These are phyloP conservation scores for Claviceps sp. DNA, from an alignment of 2,329 filamentous ascomycete genomes.

Conservation along the genomic window DNA sequence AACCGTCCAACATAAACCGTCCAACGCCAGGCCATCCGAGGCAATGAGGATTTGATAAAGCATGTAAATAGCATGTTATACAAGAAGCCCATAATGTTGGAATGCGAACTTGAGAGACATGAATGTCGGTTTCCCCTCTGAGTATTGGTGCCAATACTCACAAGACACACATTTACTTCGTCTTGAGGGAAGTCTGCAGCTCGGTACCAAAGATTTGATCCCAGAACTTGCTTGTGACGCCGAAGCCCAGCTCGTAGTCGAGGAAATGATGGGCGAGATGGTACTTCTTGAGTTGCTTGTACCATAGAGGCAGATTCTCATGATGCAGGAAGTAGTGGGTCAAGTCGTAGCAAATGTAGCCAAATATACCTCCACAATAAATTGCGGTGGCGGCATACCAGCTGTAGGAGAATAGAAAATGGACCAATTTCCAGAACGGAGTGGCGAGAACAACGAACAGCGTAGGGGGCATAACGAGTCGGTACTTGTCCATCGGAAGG, in stretches of 20 bases:
- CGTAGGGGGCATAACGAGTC: conserved; percentile 91
- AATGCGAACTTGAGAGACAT: neutral
- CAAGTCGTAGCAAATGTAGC: conserved; percentile 91
- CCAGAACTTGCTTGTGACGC: conserved; percentile 95
- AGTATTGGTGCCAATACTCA: too few relatives aligned
- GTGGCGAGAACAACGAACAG: conserved; percentile 72
- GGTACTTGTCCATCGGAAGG: conserved; percentile 96
- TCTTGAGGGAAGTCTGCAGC: conserved; percentile 33
- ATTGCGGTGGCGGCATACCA: conserved; percentile 71
- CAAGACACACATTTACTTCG: conserved; percentile 12
- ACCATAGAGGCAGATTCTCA: conserved; percentile 79
- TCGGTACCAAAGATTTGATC: conserved; percentile 85
- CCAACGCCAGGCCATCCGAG: conserved; percentile 5
- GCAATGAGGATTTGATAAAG: neutral
- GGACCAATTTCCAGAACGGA: conserved; percentile 88
- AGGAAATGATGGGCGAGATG: conserved; percentile 96
- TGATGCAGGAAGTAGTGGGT: conserved; percentile 99
- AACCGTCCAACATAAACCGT: conserved; percentile 3
- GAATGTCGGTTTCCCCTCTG: neutral
- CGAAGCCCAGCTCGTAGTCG: conserved; percentile 95
- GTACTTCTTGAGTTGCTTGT: conserved; percentile 89
- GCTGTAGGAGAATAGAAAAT: conserved; percentile 66
- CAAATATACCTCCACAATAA: conserved; percentile 84
- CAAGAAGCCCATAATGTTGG: neutral
- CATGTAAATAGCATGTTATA: conserved; percentile 7